Conservation (phyloP, 257 asterid genomes). For the Nicotiana benthamiana region DNA sequence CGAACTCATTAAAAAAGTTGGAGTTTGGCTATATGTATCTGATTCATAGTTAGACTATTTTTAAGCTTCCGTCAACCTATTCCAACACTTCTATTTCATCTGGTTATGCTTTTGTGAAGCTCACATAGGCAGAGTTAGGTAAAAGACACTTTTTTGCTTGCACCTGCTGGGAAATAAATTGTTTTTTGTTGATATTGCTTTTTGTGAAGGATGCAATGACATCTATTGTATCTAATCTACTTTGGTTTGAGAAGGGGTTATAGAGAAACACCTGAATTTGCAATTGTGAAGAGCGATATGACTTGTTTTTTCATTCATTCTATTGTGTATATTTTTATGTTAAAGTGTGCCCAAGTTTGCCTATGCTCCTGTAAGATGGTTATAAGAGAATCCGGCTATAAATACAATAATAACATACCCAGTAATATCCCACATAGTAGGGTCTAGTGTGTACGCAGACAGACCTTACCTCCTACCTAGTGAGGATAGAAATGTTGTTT, state of each 20-base stretch:
- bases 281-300: not conserved
- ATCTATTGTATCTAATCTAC: not conserved
- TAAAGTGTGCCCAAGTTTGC: not conserved
- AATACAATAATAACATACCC: too few species aligned
- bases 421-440: too few species aligned
- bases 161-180: not conserved
- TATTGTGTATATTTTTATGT: not conserved
- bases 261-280: not conserved
- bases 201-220: not conserved
- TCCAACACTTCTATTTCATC: not conserved
- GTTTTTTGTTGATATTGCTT: not conserved
- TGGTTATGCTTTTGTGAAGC: not conserved
- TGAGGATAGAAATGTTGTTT: too few species aligned
- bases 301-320: too few species aligned
- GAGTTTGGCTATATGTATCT: not conserved
- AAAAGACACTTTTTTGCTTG: not conserved
- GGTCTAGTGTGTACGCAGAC: too few species aligned
- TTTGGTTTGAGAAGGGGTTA: not conserved
- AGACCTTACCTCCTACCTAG: too few species aligned
- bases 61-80: not conserved
- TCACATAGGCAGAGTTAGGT: not conserved
- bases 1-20: not conserved
- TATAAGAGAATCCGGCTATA: not conserved
- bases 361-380: not conserved
- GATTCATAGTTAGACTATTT: not conserved